Conservation (phyloP, 495 filamentous ascomycete genomes). For the Jackrogersella multiformis region DNA sequence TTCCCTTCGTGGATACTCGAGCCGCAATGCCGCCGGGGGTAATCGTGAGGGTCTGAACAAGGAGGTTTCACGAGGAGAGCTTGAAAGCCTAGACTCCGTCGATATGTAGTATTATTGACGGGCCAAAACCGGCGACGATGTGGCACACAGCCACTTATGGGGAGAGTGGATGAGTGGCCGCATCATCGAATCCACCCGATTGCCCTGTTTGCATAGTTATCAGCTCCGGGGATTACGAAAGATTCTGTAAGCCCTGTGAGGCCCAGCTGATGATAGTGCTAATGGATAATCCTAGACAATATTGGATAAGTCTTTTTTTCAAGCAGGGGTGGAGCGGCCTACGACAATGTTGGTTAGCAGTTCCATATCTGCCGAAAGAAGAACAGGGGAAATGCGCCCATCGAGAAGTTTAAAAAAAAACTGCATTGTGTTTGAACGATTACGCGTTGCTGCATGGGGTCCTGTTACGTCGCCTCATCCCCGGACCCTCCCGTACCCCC, state of each 20-base stretch:
- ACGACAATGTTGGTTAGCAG: background rate
- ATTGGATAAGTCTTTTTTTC: slow-evolving; percentile 25
- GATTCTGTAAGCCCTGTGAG: slow-evolving; percentile 20
- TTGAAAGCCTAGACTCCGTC: slow-evolving; percentile 10
- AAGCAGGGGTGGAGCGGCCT: too few relatives aligned
- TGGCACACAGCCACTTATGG: slow-evolving; percentile 10
- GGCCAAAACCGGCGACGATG: slow-evolving; percentile 4
- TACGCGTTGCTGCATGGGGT: slow-evolving; percentile 39
- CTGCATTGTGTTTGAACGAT: slow-evolving; percentile 7
- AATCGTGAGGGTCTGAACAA: background rate
- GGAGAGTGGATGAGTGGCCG: slow-evolving; percentile 6
- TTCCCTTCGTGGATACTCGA: slow-evolving; percentile 16
- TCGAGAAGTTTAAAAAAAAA: slow-evolving; percentile 1
- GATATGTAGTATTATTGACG: slow-evolving; percentile 18
- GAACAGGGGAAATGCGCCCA: background rate
- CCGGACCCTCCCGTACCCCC: slow-evolving; percentile 21
- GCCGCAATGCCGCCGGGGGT: slow-evolving; percentile 15
- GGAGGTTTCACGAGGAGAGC: background rate
- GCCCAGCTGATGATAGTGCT: slow-evolving; percentile 21
- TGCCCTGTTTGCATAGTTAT: slow-evolving; percentile 25
- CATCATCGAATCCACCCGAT: slow-evolving; percentile 11
- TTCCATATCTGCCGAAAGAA: slow-evolving; percentile 25
- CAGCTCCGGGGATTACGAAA: slow-evolving; percentile 27
- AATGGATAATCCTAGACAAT: slow-evolving; percentile 13
- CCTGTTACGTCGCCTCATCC: slow-evolving; percentile 19